Base-by-base conservation (phyloP, 441 rosid species). In the Metrosideros polymorpha region DNA sequence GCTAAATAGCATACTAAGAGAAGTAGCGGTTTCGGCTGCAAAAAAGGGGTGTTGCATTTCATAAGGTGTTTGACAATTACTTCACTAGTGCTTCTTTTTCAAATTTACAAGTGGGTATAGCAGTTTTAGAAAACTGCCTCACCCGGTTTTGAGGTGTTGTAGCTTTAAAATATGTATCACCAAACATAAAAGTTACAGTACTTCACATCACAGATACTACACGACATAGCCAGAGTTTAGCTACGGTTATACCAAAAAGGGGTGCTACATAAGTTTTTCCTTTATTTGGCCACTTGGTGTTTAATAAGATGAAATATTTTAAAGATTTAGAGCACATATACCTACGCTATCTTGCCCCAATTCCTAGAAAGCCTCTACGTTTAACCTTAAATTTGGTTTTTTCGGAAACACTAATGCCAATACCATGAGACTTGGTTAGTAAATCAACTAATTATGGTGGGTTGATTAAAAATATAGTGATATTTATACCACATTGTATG, bases 11-110 rank as follows among this genome's bases (percentile, higher is more conserved):
- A 29, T 14, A 15, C 5, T 15, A 59, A 59, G 3, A 59, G 39
- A 14, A 59, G 4, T 1, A n/a, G 2, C 3, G 0, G 14, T 57
- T 57, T 57, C 6, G 0, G 5, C 12, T 14, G 2, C 10, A 18
- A 29, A 66, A 61, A 32, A 66, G 2, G 27, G 12, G 0, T 2
- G 27, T 9, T 35, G 1, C 24, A 3, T 18, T 35, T 66, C 27
- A 32, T 32, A 32, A 18, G 6, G 0, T 5, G 1, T 35, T 54
- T 63, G 27, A 7, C 45, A 2, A 32, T 22, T 35, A 63, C 43
- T 35, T 32, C 14, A 9, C 2, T 1, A 1, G 2, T 18, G 25
- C 2, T 0, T 19, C 43, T 63, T 32, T 63, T 32, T 32, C 24
- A 35, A 63, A 63, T 5, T 63, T 32, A 32, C 6, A 63, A 4